phyloP scores from a whole-genome alignment of 805 yeast species.

The Teunomyces funiuensis region DNA sequence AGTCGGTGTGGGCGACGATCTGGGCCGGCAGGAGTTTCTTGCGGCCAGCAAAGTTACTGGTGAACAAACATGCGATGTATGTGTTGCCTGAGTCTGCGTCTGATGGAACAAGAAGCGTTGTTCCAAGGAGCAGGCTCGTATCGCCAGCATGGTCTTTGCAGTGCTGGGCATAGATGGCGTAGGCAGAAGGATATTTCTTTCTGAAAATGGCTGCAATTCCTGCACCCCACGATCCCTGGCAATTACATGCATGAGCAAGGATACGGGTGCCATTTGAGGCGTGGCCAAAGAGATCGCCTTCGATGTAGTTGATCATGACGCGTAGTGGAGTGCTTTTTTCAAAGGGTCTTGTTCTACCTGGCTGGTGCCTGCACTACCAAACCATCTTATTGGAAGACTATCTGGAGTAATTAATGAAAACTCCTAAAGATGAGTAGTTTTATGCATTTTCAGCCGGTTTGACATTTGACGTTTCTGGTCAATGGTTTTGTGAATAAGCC shows the following conservation, averaged over 20 bases:
- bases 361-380: not conserved
- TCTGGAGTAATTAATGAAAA: too few relatives aligned
- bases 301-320: constrained; percentile 47
- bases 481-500: too few relatives aligned
- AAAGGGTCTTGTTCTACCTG: not conserved
- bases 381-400: too few relatives aligned
- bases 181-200: constrained; percentile 56
- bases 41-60: constrained; percentile 54
- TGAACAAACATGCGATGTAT: constrained; percentile 68
- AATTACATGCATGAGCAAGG: constrained; percentile 78
- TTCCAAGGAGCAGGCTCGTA: constrained; percentile 49
- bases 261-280: constrained; percentile 36
- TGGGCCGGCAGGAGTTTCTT: constrained; percentile 39
- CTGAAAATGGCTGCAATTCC: constrained; percentile 71
- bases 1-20: constrained; percentile 52
- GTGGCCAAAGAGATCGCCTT: constrained; percentile 57
- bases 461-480: too few relatives aligned
- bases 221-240: constrained; percentile 81
- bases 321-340: constrained; percentile 6
- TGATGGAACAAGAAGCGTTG: constrained; percentile 43
- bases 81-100: constrained; percentile 32
- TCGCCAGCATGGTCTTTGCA: constrained; percentile 31
- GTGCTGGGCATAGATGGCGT: constrained; percentile 43
- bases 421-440: too few relatives aligned
- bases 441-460: too few relatives aligned